A percentile compares a stretch with the other conserved stretches of the same genome.
Conservation (phyloP, 106 monocot genomes). For the Acorus gramineus region DNA sequence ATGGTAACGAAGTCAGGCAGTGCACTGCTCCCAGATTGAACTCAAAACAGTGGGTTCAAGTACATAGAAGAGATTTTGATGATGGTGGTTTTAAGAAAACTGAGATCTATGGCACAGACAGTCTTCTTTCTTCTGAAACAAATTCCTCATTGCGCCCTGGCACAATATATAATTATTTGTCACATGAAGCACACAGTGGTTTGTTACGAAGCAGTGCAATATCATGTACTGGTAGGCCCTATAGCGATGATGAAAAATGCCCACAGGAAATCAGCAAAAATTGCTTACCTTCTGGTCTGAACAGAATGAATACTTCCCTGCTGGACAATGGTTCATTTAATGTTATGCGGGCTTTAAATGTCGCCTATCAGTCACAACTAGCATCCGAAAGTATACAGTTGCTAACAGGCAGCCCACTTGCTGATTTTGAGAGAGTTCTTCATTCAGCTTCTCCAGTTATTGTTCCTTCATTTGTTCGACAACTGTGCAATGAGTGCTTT, state of each 20-base stretch:
- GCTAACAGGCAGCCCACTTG: slow-evolving; percentile 18
- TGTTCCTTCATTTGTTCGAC: neutral
- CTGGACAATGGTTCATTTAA: slow-evolving; percentile 4
- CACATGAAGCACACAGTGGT: too few species aligned
- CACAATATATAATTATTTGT: too few species aligned
- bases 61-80: neutral
- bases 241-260: neutral
- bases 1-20: neutral
- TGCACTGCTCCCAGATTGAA: neutral
- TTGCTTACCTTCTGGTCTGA: neutral
- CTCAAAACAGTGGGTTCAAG: slow-evolving; percentile 5
- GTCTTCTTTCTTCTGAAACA: neutral
- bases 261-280: neutral
- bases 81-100: neutral
- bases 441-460: slow-evolving; percentile 21
- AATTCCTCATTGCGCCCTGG: too few species aligned
- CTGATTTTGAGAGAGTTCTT: slow-evolving; percentile 25
- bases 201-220: too few species aligned
- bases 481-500: neutral
- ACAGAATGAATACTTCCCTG: neutral
- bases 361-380: slow-evolving; percentile 15
- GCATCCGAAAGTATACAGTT: slow-evolving; percentile 8
- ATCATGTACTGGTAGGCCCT: too few species aligned
- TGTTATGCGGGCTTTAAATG: slow-evolving; percentile 6
- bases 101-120: neutral